Conservation (phyloP, 2,329 filamentous ascomycete genomes). For the Penicillium sp. region DNA sequence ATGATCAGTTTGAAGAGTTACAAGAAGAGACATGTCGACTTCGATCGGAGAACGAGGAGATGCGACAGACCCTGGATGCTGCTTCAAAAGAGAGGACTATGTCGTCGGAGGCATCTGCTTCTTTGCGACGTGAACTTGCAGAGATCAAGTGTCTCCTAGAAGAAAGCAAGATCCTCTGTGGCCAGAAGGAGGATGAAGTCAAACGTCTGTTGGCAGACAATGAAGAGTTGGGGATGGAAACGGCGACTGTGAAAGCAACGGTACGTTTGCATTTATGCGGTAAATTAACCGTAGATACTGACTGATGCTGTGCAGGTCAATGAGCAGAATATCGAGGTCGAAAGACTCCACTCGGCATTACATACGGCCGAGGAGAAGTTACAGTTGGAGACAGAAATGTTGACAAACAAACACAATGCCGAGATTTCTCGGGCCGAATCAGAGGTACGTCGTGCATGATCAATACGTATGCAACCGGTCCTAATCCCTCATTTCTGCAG, state of each 20-base stretch:
- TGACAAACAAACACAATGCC: conserved; percentile 21
- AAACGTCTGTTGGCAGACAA: conserved; percentile 21
- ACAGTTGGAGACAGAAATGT: conserved; percentile 16
- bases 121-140: conserved; percentile 26
- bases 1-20: conserved; percentile 44
- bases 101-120: conserved; percentile 16
- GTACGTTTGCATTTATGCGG: conserved; percentile 15
- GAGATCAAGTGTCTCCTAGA: conserved; percentile 23
- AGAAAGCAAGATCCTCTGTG: conserved; percentile 14
- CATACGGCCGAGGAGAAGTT: conserved; percentile 21
- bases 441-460: conserved; percentile 19
- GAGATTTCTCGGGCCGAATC: conserved; percentile 17
- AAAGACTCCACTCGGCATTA: conserved; percentile 20
- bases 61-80: conserved; percentile 20
- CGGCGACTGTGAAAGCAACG: conserved; percentile 19
- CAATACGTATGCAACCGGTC: background rate
- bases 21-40: conserved; percentile 33
- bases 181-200: conserved; percentile 27
- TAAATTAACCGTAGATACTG: background rate
- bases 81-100: conserved; percentile 24
- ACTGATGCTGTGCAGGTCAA: conserved; percentile 22
- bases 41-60: conserved; percentile 19
- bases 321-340: conserved; percentile 20
- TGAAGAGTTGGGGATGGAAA: conserved; percentile 14
- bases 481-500: conserved; percentile 12